Evolutionary conservation across 495 filamentous ascomycete genomes (phyloP), one percentile per base, ranked within the genome.

Genomic region (Talaromyces stipitatus): DNA sequence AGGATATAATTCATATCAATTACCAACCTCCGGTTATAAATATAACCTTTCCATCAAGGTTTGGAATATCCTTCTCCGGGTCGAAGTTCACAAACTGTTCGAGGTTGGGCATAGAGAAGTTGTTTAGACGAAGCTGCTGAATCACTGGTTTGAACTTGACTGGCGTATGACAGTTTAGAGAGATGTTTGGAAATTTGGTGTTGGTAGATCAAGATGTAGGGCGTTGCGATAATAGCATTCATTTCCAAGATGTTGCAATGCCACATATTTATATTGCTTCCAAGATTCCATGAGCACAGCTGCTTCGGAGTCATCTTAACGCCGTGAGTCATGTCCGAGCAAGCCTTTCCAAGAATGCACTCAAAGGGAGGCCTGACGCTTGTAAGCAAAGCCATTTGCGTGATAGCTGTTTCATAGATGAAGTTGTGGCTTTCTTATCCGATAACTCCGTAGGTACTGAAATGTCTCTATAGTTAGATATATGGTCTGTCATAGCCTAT

Each of bases 11-110:
- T n/a, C n/a, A n/a, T n/a, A 18, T 36, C 56, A 38, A 47, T 38
- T n/a, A 57, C 64, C 16, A 45, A 72, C 74, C 72, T 11, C 71
- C 77, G 3, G 77, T 80, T 20, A 80, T 62, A 28, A 79, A 64
- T 27, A 80, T 72, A n/a, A 78, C 71, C 54, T 69, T 77, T 30
- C 66, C 70, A 18, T 63, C 38, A 18, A 79, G 70, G 27, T 66
- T 58, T 1, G 77, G 75, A 20, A 80, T 78, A 29, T 77, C 75
- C 26, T 56, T 73, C 20, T 72, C 66, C 0, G 76, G 68, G 27
- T 67, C 58, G 61, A 73, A 74, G 38, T 51, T 22, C 9, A 61
- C 54, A 18, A 45, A 55, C n/a, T 46, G 33, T 18, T 55, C 54
- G 16, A 55, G 54, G 26, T 55, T 55, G n/a, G 54, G 54, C 54